Base-by-base conservation (phyloP, 257 asterid species). In the Solanum gandarillasii region DNA sequence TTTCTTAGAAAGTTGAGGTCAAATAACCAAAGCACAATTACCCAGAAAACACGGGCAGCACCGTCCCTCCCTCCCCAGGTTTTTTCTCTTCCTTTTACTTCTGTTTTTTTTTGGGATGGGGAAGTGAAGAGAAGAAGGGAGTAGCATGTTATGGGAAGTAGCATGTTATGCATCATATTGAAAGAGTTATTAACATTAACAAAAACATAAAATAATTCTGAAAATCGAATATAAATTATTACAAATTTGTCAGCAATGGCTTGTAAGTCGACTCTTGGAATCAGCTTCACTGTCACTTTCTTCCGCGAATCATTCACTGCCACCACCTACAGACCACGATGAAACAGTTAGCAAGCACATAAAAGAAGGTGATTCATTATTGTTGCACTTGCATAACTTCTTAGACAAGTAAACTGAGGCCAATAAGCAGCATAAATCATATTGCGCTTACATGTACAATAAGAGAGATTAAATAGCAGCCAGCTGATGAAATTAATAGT, bases 211-310 rank as follows among this genome's bases (percentile, higher is more conserved):
- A 58, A 67, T 36, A 8, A 20, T 41, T 73, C 73, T 13, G 74
- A 86, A 29, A 65, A 86, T 65, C 39, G 74, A 31, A 88, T 83
- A 41, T 36, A 90, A 83, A 43, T 55, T 74, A 94, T 94, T 93
- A 97, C 99, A 92, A 95, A 90, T 94, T 97, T 97, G 87, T 90
- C 96, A n/a, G 99, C 99, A 94, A 97, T 81, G 71, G 99, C 95
- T 90, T 92, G 94, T 85, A 97, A 90, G 90, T 97, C 98, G 62
- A 97, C 93, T 92, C 99, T 92, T 46, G 99, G 99, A 89, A 97
- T 89, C 92, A 97, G 93, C 91, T 95, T 95, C 86, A 93, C 94
- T 2, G 98, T 95, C 76, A 91, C 98, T 92, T 96, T 96, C 93
- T 93, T 95, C 90, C 94, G 92, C 5, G 5, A 83, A 52, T 94